A percentile compares a stretch with the other conserved stretches of the same genome.
Evolutionary conservation across 257 asterid species (phyloP).

Genomic region (Prunella vulgaris): DNA sequence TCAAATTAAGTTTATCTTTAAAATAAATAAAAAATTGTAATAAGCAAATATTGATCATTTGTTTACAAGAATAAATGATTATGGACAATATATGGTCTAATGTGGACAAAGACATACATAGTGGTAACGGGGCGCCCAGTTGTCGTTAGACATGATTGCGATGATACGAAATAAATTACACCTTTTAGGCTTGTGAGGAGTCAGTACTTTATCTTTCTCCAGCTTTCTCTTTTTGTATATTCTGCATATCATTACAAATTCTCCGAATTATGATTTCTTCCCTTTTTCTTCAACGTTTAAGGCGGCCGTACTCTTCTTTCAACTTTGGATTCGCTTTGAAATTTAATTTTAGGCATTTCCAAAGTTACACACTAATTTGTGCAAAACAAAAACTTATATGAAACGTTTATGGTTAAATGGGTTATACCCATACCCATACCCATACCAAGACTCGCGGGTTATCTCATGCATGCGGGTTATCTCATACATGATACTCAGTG

Average conservation of each 20-base stretch:
- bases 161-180: conserved; percentile 24
- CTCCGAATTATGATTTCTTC: not conserved
- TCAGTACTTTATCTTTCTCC: not conserved
- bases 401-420: too few relatives aligned
- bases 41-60: too few relatives aligned
- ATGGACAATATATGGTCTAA: not conserved
- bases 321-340: not conserved
- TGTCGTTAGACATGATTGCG: conserved; percentile 27
- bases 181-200: conserved; percentile 32
- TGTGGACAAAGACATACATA: not conserved
- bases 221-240: conserved; percentile 2
- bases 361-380: too few relatives aligned
- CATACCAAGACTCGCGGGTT: too few relatives aligned
- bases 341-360: too few relatives aligned
- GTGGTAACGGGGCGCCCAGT: not conserved
- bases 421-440: too few relatives aligned
- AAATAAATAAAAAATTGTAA: too few relatives aligned
- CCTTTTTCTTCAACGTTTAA: not conserved
- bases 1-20: too few relatives aligned
- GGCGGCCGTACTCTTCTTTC: not conserved
- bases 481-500: too few relatives aligned
- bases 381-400: too few relatives aligned
- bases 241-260: not conserved
- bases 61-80: not conserved
- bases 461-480: too few relatives aligned